Base-by-base conservation (phyloP, 164 flowering plant species). In the Nymphaea colorata region DNA sequence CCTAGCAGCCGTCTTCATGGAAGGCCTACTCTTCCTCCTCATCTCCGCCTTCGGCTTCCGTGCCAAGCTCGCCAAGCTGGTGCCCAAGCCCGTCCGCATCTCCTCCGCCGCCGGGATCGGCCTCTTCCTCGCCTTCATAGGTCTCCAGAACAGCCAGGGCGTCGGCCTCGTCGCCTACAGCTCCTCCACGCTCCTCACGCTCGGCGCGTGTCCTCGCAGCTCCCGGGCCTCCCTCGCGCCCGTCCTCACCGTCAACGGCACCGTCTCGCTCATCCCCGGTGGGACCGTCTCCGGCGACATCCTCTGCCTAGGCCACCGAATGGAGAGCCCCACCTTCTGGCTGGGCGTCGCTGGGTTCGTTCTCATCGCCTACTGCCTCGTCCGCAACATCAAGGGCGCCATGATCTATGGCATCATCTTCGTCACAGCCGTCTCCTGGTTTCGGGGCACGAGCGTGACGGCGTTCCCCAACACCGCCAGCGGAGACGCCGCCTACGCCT, bases 301-400 rank as follows among this genome's bases (percentile, higher is more conserved):
- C 4, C 42, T 74, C n/a, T 93, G 98, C 70, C 62, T 89, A 6
- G 44, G 67, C 16, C 68, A 69, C 62, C 81, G 90, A 0, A 90
- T 93, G 98, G 86, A 88, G 62, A 90, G 96, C 75, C 85, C 98
- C 8, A 93, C 96, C 0, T 76, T 93, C 14, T 93, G 98, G 96
- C 83, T 93, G 0, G 98, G 82, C 3, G 63, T 87, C 7, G 84
- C 83, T 0, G 98, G 98, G 1, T 90, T 93, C 78, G 80, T 89
- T 2, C 84, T 90, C 0, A 93, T 93, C 44, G 89, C 91, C 2
- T 85, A 86, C 60, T 86, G 95, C 61, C 44, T 90, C 43, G 80
- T 81, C 25, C 87, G 84, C 44, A 79, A 86, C 74, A 60, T 93
- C 0, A 90, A 93, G 64, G 98, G 98, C 0, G 96, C 91, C 1